These are phyloP conservation scores for Kalmanozyma brasiliensis DNA, from an alignment of 1,284 basidiomycete species.

Conservation along the genomic window DNA sequence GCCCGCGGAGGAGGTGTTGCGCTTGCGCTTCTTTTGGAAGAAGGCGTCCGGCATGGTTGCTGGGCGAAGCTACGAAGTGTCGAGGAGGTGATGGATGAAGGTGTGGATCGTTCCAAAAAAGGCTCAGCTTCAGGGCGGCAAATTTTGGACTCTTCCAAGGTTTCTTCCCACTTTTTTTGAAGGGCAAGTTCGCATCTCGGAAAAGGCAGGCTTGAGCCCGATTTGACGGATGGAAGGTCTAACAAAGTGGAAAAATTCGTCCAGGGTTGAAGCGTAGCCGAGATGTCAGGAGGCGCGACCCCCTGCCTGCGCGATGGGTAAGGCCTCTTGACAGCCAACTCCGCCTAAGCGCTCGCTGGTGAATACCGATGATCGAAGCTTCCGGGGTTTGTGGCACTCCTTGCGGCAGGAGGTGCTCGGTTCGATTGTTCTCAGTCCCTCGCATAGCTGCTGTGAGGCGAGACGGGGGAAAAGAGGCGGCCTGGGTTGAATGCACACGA, in stretches of 20 bases:
- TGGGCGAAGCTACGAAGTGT: background rate
- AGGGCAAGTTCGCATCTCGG: slow-evolving; percentile 30
- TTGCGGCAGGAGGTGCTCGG: background rate
- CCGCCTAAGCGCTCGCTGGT: background rate
- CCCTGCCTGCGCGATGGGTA: background rate
- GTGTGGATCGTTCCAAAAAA: background rate
- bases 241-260: background rate
- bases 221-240: background rate
- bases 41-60: slow-evolving; percentile 66
- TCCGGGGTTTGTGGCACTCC: background rate
- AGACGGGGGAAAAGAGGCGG: too few species aligned
- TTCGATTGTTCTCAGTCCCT: too few species aligned
- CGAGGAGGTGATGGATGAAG: slow-evolving; percentile 1
- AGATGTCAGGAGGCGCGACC: slow-evolving; percentile 37
- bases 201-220: background rate
- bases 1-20: slow-evolving; percentile 16
- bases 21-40: slow-evolving; percentile 68
- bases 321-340: background rate
- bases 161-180: slow-evolving; percentile 8
- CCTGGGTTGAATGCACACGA: too few species aligned
- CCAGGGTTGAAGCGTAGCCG: slow-evolving; percentile 6
- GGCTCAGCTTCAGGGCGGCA: background rate
- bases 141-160: background rate
- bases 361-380: background rate
- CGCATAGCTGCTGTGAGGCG: too few species aligned